Percentiles rank a stretch among this genome's conserved stretches.
Evolutionary conservation across 352 stramenopile genomes (phyloP).

Genomic region (Globisporangium abappressorium): DNA sequence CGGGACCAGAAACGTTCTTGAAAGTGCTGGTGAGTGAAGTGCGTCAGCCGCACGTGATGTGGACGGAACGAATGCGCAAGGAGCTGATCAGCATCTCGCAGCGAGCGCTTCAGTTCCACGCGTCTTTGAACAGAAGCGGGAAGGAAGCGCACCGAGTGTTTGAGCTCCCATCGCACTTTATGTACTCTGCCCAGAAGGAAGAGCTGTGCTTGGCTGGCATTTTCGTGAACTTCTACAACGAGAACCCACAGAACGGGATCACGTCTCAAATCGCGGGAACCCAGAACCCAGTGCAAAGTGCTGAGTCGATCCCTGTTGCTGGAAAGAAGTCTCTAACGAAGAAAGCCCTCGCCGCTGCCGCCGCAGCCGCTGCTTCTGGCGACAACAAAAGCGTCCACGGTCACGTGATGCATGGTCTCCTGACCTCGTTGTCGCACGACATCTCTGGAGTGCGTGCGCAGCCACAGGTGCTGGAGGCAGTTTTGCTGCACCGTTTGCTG

Average conservation of each 20-base stretch:
- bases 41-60: slow-evolving; percentile 83
- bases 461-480: slow-evolving; percentile 59
- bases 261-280: slow-evolving; percentile 74
- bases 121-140: slow-evolving; percentile 46
- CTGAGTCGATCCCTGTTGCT: slow-evolving; percentile 8
- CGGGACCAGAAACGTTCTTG: slow-evolving; percentile 63
- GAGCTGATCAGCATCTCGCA: slow-evolving; percentile 69
- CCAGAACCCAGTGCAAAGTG: slow-evolving; percentile 30
- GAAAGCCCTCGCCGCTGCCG: slow-evolving; percentile 21
- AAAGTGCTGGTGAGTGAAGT: slow-evolving; percentile 71
- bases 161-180: slow-evolving; percentile 67
- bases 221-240: slow-evolving; percentile 89
- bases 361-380: slow-evolving; percentile 19
- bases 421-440: slow-evolving; percentile 68
- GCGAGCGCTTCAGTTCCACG: slow-evolving; percentile 71
- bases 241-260: slow-evolving; percentile 73
- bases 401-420: slow-evolving; percentile 73
- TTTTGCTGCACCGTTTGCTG: slow-evolving; percentile 69
- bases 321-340: slow-evolving; percentile 16
- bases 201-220: slow-evolving; percentile 84
- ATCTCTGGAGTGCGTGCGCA: slow-evolving; percentile 69
- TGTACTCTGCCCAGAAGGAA: slow-evolving; percentile 80
- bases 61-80: slow-evolving; percentile 79
- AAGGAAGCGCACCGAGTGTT: slow-evolving; percentile 71
- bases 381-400: slow-evolving; percentile 55